These are phyloP conservation scores for Lentinula edodes DNA, from an alignment of 768 basidiomycete species.

Conservation along the genomic window DNA sequence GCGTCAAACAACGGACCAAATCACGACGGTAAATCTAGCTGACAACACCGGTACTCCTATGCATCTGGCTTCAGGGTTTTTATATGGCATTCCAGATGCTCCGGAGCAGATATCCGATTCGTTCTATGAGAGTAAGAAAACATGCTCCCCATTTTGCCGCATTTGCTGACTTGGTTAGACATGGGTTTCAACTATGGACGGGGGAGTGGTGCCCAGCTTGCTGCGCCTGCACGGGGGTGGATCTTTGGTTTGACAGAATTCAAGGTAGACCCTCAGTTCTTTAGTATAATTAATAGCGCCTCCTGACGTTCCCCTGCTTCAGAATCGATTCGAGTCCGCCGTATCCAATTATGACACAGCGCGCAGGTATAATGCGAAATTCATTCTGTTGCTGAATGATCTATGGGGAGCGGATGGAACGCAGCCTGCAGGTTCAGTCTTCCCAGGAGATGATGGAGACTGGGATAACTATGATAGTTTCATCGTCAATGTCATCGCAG, in stretches of 20 bases:
- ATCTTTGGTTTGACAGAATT: slow-evolving; percentile 12
- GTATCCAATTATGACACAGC: slow-evolving; percentile 17
- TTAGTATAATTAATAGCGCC: not conserved
- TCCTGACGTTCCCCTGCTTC: no score
- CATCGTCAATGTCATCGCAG: slow-evolving; percentile 12
- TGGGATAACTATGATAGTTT: slow-evolving; percentile 13
- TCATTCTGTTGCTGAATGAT: slow-evolving; percentile 18
- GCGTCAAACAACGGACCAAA: not conserved
- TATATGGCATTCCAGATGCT: slow-evolving; percentile 2
- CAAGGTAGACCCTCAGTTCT: slow-evolving; percentile 7
- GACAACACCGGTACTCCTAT: not conserved
- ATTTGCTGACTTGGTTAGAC: not conserved
- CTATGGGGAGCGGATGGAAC: slow-evolving; percentile 17
- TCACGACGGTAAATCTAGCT: slow-evolving; percentile 1
- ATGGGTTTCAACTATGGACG: slow-evolving; percentile 19
- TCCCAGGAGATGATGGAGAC: slow-evolving; percentile 11
- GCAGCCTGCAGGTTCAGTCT: slow-evolving; percentile 12
- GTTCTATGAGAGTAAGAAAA: not conserved
- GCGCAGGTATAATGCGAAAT: slow-evolving; percentile 13
- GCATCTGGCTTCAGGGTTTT: slow-evolving; percentile 1
- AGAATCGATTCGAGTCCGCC: slow-evolving; percentile 15
- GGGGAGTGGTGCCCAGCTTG: slow-evolving; percentile 14
- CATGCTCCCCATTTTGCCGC: not conserved
- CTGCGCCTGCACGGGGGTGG: slow-evolving; percentile 10
- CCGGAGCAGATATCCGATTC: not conserved